These are phyloP conservation scores for Aspergillus hortae DNA, from an alignment of 2,329 filamentous ascomycete species.

Conservation along the genomic window DNA sequence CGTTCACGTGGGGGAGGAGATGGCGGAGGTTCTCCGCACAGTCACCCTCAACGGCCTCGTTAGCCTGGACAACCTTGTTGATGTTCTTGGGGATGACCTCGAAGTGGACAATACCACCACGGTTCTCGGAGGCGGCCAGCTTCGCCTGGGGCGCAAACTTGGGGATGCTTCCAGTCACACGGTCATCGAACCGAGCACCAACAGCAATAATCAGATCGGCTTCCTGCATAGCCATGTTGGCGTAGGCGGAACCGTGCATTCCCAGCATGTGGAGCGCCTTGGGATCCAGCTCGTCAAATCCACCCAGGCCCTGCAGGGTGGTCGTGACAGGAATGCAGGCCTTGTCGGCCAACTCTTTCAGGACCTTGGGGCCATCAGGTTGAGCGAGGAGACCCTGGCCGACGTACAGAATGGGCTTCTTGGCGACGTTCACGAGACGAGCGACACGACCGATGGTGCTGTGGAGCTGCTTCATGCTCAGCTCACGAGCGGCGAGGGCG, in stretches of 20 bases:
- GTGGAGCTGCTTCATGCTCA: conserved; percentile 69
- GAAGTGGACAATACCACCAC: conserved; percentile 94
- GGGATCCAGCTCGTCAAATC: conserved; percentile 86
- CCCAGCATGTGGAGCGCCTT: conserved; percentile 98
- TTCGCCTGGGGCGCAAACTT: conserved; percentile 90
- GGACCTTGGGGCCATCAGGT: conserved; percentile 71
- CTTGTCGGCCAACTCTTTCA: conserved; percentile 88
- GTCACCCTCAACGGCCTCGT: conserved; percentile 91
- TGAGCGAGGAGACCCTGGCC: conserved; percentile 83
- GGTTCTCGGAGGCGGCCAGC: conserved; percentile 75
- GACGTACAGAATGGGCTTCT: conserved; percentile 94
- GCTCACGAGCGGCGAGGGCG: conserved; percentile 71
- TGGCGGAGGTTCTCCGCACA: conserved; percentile 73
- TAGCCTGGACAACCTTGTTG: conserved; percentile 98
- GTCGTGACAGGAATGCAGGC: conserved; percentile 90
- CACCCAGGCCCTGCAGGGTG: conserved; percentile 88
- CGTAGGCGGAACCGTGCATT: conserved; percentile 96
- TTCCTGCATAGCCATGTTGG: conserved; percentile 97
- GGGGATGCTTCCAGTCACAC: conserved; percentile 74
- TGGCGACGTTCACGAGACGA: conserved; percentile 76
- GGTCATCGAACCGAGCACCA: conserved; percentile 92
- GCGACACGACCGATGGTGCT: conserved; percentile 73
- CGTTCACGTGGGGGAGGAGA: conserved; percentile 69
- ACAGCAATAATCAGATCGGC: conserved; percentile 94
- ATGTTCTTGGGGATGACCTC: conserved; percentile 99